These are phyloP conservation scores for Canariomyces notabilis DNA, from an alignment of 2,329 filamentous ascomycete genomes.

Conservation along the genomic window DNA sequence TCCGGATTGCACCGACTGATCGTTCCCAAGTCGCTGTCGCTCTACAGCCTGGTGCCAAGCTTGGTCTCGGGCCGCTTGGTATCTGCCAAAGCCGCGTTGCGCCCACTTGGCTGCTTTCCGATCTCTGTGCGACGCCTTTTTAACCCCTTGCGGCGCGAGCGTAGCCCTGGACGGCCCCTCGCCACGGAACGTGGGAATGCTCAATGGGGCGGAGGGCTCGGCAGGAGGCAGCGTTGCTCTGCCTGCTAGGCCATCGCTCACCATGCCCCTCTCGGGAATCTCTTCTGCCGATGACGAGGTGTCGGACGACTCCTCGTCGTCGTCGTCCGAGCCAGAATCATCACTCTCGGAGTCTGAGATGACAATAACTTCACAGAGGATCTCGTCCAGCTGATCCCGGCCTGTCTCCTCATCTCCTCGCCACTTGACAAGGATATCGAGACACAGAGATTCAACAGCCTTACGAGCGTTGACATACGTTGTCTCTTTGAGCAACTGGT, in stretches of 20 bases:
- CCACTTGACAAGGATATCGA: conserved; percentile 66
- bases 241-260: background rate
- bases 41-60: conserved; percentile 32
- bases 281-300: conserved; percentile 12
- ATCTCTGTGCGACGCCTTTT: conserved; percentile 18
- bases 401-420: conserved; percentile 66
- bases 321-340: conserved; percentile 32
- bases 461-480: conserved; percentile 56
- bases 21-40: conserved; percentile 25
- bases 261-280: background rate
- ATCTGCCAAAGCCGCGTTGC: conserved; percentile 44
- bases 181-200: background rate
- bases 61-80: conserved; percentile 33
- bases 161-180: conserved; percentile 2
- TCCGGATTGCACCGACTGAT: conserved; percentile 4
- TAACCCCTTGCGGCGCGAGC: conserved; percentile 15
- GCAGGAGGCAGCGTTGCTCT: conserved; percentile 1
- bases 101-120: conserved; percentile 31
- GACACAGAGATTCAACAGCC: conserved; percentile 55
- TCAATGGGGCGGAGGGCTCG: background rate
- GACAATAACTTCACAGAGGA: conserved; percentile 60
- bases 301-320: conserved; percentile 28
- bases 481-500: conserved; percentile 54
- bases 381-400: conserved; percentile 62
- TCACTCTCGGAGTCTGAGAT: conserved; percentile 57